phyloP scores from a whole-genome alignment of 805 yeast genomes.

The Saccharomycopsis lassenensis region DNA sequence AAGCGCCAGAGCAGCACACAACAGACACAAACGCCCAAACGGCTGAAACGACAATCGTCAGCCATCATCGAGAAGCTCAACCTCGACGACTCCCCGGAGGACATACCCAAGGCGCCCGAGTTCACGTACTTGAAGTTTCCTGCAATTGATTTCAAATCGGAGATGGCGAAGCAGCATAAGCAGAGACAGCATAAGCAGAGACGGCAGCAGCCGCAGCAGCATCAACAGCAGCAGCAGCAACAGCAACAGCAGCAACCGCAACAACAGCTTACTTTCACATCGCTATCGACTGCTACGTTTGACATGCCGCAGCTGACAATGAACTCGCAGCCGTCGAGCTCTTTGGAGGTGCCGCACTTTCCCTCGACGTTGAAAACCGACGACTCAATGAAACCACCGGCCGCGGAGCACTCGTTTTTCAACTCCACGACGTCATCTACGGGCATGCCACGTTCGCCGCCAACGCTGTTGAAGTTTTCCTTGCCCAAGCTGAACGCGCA shows the following conservation, averaged over 20 bases:
- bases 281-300: constrained; percentile 5
- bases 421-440: constrained; percentile 4
- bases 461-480: constrained; percentile 13
- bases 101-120: constrained; percentile 18
- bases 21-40: constrained; percentile 8
- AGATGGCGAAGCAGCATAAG: not conserved
- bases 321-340: too few relatives aligned
- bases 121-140: constrained; percentile 17
- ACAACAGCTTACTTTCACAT: not conserved
- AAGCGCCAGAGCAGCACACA: not conserved
- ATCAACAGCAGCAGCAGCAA: not conserved
- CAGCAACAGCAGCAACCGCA: not conserved
- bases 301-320: constrained; percentile 9
- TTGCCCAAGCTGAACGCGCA: constrained; percentile 14
- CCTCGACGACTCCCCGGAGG: constrained; percentile 18
- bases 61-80: constrained; percentile 12
- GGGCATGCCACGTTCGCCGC: constrained; percentile 8
- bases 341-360: too few relatives aligned
- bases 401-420: constrained; percentile 4
- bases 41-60: constrained; percentile 3
- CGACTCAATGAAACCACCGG: not conserved
- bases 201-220: not conserved
- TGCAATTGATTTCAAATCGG: constrained; percentile 9
- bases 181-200: too few relatives aligned
- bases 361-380: not conserved